Percentiles rank a stretch among this genome's conserved stretches.
Evolutionary conservation across 768 basidiomycete genomes (phyloP).

Genomic region (Pleurotus cornucopiae): DNA sequence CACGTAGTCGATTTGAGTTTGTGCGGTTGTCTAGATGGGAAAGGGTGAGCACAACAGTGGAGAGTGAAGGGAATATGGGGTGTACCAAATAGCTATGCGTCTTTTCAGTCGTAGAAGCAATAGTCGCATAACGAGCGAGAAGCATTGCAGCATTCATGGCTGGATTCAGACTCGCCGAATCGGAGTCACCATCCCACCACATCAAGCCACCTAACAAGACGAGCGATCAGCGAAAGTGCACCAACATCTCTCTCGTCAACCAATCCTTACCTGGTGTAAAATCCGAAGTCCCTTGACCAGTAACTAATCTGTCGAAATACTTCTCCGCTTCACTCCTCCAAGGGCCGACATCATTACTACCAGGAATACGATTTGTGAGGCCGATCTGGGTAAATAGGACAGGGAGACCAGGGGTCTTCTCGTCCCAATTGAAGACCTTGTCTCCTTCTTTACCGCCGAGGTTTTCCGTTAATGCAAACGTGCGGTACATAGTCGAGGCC

Average conservation of each 20-base stretch:
- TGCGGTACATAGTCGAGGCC: conserved; percentile 41
- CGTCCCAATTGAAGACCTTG: conserved; percentile 84
- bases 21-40: conserved; percentile 57
- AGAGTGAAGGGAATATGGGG: background rate
- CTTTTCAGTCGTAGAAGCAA: conserved; percentile 61
- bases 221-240: background rate
- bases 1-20: conserved; percentile 74
- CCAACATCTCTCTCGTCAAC: background rate
- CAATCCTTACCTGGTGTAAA: conserved; percentile 54
- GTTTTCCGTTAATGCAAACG: conserved; percentile 2
- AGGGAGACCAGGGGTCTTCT: conserved; percentile 69
- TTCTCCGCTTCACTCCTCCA: conserved; percentile 72
- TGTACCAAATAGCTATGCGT: conserved; percentile 55
- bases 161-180: conserved; percentile 77
- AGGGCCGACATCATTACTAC: conserved; percentile 45
- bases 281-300: conserved; percentile 47
- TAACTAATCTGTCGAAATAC: conserved; percentile 72
- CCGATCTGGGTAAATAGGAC: conserved; percentile 76
- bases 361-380: conserved; percentile 47
- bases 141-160: conserved; percentile 87
- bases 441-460: conserved; percentile 40
- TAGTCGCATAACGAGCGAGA: conserved; percentile 67
- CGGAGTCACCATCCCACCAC: conserved; percentile 81
- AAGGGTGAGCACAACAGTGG: conserved; percentile 6
- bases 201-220: conserved; percentile 63